Percentiles rank a stretch among this genome's conserved stretches.
phyloP scores from a whole-genome alignment of 108 stramenopile species.

The Heterococcus sp. region DNA sequence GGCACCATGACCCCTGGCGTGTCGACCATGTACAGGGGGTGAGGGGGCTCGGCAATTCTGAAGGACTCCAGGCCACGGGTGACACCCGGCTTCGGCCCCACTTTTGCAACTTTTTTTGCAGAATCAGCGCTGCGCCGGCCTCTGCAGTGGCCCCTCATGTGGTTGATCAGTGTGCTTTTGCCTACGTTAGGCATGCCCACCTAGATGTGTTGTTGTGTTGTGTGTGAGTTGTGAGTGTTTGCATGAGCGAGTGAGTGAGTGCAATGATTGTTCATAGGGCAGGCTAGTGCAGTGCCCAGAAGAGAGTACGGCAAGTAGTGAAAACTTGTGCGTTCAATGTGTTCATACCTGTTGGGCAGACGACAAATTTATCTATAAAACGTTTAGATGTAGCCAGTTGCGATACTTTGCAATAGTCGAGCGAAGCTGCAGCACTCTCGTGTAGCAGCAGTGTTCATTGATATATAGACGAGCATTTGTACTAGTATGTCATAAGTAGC shows the following conservation, averaged over 20 bases:
- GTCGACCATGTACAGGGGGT: constrained; percentile 32
- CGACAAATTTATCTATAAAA: too few species aligned
- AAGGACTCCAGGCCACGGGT: constrained; percentile 23
- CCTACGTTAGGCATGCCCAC: constrained; percentile 52
- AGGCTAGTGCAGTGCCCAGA: background rate
- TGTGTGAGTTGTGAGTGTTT: too few species aligned
- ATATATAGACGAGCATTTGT: too few species aligned
- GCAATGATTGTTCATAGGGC: background rate
- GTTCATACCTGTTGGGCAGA: too few species aligned
- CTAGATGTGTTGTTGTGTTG: too few species aligned
- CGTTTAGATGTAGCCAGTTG: too few species aligned
- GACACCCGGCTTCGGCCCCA: constrained; percentile 41
- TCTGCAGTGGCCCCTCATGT: constrained; percentile 2
- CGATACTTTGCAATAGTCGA: too few species aligned
- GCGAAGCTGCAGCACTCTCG: too few species aligned
- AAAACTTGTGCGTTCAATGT: too few species aligned
- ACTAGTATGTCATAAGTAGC: too few species aligned
- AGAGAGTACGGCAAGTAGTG: background rate
- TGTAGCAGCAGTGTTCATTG: too few species aligned
- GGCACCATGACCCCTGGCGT: constrained; percentile 46
- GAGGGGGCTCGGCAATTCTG: constrained; percentile 20
- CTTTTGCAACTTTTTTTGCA: constrained; percentile 15
- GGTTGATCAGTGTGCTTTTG: constrained; percentile 47
- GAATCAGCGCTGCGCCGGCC: background rate
- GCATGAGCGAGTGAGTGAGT: background rate